Evolutionary conservation across 2,329 filamentous ascomycete species (phyloP), one percentile per base, ranked within the genome.

Genomic region (Penicillium sp.): DNA sequence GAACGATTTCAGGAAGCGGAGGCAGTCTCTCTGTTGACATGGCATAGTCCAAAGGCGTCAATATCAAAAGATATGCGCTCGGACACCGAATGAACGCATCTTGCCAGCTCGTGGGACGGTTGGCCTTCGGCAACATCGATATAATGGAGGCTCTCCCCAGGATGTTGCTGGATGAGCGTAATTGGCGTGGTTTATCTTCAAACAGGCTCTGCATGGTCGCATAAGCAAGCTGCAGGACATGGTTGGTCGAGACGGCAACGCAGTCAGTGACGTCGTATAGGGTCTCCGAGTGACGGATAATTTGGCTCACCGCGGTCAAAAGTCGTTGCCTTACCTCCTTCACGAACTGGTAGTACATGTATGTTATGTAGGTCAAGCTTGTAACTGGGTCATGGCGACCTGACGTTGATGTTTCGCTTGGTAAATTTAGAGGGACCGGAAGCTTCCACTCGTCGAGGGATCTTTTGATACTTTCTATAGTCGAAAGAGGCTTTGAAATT

Each of bases 261-360:
- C 56, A 54, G 31, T 64, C 61, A 1, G 60, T 63, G 6, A 64
- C 59, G 43, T 64, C 60, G 39, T 63, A 64, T 4, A 61, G 35
- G 26, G 53, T 6, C 45, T 58, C 54, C 1, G 60, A 59, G 21
- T 60, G 59, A 7, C 57, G 58, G 15, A 64, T 52, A 6, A 64
- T 61, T 24, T 49, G 51, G n/a, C 57, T 56, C 0, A 64, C 49
- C 0, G 53, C 56, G 26, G 57, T 52, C 15, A 63, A 46, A 15
- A 54, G 50, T 13, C 49, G 55, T n/a, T 60, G 51, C 10, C 60
- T 46, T 3, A 33, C 35, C 9, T 49, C 41, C 28, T 39, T 32
- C 1, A 63, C 73, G 56, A 64, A 78, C 73, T 77, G 69, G 53
- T 77, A 77, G 49, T 76, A 75, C 70, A 77, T 76, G 52, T 74